Evolutionary conservation across 2,329 filamentous ascomycete genomes (phyloP), one percentile per base, ranked within the genome.

Genomic region (Monilinia fructicola): DNA sequence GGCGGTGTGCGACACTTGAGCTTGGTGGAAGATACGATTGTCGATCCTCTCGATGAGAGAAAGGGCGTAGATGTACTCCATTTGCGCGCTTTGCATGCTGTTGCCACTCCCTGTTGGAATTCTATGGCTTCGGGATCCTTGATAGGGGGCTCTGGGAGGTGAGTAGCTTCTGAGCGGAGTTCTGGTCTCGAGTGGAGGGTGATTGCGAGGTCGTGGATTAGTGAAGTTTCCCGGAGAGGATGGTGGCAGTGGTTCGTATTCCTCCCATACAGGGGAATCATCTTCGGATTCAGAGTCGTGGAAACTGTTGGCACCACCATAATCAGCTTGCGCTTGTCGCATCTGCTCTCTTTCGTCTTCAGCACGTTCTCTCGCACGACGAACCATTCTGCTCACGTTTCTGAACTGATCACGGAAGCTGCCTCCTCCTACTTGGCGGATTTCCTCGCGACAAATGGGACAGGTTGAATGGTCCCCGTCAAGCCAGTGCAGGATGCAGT

Each of bases 311-410:
- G 23, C 16, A 16, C 23, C 40, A n/a, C 42, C 56, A 21, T 38
- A 48, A 23, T 60, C 44, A 7, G 28, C 56, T 35, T 50, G 56
- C 11, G 56, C 56, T 23, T 60, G 56, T 35, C 11, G 21, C 56
- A 50, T 59, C 12, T 59, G 44, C 48, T 60, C 56, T 35, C 56
- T 35, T 7, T 59, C 56, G 3, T 59, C 56, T 1, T 10, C 28
- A 5, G 12, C 42, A 48, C 42, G 44, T 35, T 48, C 42, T 48
- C 56, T 48, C 5, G 44, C 28, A 3, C 11, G 42, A 23, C 26
- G 28, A 10, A 14, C 1, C 11, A 2, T 14, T 11, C 7, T 46
- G 14, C 5, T 18, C 26, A 59, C 16, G 26, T n/a, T 7, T 38
- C 56, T 35, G 14, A 60, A 1, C 1, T 28, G 21, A 38, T 60